Conservation (phyloP, 2,329 filamentous ascomycete species). For the Grosmannia clavigera region DNA sequence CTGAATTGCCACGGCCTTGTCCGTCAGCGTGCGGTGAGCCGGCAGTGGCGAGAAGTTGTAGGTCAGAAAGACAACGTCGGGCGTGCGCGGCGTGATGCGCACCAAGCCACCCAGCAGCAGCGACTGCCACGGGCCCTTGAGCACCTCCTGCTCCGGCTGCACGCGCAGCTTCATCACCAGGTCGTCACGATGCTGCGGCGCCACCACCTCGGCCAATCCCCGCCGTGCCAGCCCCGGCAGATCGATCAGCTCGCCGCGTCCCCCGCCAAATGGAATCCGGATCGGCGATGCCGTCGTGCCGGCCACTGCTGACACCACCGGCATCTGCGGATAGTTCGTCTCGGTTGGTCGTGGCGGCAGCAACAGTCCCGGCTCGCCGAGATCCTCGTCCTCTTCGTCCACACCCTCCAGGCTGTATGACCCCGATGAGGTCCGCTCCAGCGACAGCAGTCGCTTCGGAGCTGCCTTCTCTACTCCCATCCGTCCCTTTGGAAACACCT, state of each 20-base stretch:
- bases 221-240: constrained; percentile 73
- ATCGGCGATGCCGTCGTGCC: constrained; percentile 95
- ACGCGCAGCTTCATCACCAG: constrained; percentile 71
- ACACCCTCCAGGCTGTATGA: neutral
- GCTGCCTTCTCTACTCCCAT: constrained; percentile 23
- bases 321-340: constrained; percentile 69
- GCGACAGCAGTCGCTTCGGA: neutral
- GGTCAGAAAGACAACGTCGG: constrained; percentile 56
- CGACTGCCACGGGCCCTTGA: constrained; percentile 62
- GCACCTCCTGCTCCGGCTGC: constrained; percentile 56
- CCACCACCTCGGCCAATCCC: constrained; percentile 58
- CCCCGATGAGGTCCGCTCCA: neutral
- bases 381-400: constrained; percentile 15
- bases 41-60: constrained; percentile 76
- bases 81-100: constrained; percentile 65
- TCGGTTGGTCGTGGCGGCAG: constrained; percentile 70
- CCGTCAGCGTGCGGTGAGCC: constrained; percentile 64
- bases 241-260: constrained; percentile 84
- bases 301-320: constrained; percentile 71
- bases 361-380: constrained; percentile 41
- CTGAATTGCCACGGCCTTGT: constrained; percentile 68
- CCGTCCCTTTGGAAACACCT: constrained; percentile 69
- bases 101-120: constrained; percentile 78
- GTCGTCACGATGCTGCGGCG: constrained; percentile 48
- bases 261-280: constrained; percentile 75